These are phyloP conservation scores for Telopea speciosissima DNA, from an alignment of 177 flowering plant genomes.

Conservation along the genomic window DNA sequence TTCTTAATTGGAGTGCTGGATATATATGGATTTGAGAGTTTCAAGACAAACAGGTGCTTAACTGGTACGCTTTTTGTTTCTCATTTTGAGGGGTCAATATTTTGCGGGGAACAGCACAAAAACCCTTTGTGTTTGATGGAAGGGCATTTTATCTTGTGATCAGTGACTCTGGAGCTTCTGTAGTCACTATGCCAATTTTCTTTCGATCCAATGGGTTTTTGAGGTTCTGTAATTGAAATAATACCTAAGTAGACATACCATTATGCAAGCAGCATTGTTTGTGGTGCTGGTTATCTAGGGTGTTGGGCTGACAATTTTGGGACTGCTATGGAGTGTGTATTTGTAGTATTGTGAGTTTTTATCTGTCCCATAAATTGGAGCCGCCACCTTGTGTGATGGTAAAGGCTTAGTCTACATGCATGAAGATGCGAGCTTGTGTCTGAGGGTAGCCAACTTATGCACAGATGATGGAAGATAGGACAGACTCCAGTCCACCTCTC, in stretches of 20 bases:
- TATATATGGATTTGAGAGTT: constrained; percentile 98
- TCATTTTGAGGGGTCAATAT: constrained; percentile 23
- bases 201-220: background rate
- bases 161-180: background rate
- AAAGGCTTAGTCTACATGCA: too few relatives aligned
- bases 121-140: constrained; percentile 9
- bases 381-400: too few relatives aligned
- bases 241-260: background rate
- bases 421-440: too few relatives aligned
- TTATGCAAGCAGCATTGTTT: background rate
- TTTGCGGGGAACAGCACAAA: constrained; percentile 28
- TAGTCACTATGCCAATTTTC: background rate
- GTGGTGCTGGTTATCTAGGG: background rate
- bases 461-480: too few relatives aligned
- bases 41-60: constrained; percentile 99
- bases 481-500: too few relatives aligned
- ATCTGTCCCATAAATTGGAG: too few relatives aligned
- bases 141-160: background rate
- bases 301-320: background rate
- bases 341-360: background rate
- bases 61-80: constrained; percentile 78
- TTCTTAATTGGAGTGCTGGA: constrained; percentile 85
- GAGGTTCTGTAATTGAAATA: background rate
- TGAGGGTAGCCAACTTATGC: too few relatives aligned
- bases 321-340: background rate